Evolutionary conservation across 352 stramenopile genomes (phyloP).

Genomic region (Pythium chondricola): DNA sequence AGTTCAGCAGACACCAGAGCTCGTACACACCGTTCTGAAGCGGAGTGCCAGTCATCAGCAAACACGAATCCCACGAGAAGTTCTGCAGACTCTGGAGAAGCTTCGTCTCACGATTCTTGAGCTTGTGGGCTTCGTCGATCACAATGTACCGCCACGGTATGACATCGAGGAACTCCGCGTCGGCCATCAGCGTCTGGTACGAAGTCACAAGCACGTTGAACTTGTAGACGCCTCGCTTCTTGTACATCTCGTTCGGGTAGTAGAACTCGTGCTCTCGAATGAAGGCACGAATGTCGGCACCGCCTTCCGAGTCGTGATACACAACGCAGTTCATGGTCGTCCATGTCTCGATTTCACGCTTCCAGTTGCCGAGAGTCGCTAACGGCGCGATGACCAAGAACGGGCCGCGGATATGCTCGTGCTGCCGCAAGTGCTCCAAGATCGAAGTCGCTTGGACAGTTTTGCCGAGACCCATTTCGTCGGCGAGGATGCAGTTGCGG

Average conservation of each 20-base stretch:
- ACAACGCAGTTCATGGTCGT: constrained; percentile 99
- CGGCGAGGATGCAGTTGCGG: constrained; percentile 89
- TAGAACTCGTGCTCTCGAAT: constrained; percentile 97
- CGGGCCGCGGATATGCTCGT: constrained; percentile 91
- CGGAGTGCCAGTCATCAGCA: constrained; percentile 96
- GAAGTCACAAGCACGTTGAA: constrained; percentile 98
- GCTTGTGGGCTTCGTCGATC: constrained; percentile 98
- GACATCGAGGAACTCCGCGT: constrained; percentile 88
- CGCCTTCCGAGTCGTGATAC: constrained; percentile 96
- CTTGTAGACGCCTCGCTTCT: constrained; percentile 77
- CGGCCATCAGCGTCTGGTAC: constrained; percentile 94
- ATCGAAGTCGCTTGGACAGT: constrained; percentile 92
- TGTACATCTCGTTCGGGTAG: constrained; percentile 85
- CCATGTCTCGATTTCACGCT: constrained; percentile 98
- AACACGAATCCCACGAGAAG: constrained; percentile 86
- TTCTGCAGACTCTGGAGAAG: constrained; percentile 88
- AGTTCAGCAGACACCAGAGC: constrained; percentile 99
- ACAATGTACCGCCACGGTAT: constrained; percentile 97
- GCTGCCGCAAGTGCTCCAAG: constrained; percentile 90
- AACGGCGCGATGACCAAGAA: constrained; percentile 98
- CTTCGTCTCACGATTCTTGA: constrained; percentile 97
- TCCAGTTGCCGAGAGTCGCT: constrained; percentile 98
- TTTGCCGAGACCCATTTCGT: constrained; percentile 90
- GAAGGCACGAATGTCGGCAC: constrained; percentile 86
- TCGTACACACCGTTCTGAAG: constrained; percentile 99